Conservation (phyloP, 495 filamentous ascomycete genomes). For the Neurospora terricola region DNA sequence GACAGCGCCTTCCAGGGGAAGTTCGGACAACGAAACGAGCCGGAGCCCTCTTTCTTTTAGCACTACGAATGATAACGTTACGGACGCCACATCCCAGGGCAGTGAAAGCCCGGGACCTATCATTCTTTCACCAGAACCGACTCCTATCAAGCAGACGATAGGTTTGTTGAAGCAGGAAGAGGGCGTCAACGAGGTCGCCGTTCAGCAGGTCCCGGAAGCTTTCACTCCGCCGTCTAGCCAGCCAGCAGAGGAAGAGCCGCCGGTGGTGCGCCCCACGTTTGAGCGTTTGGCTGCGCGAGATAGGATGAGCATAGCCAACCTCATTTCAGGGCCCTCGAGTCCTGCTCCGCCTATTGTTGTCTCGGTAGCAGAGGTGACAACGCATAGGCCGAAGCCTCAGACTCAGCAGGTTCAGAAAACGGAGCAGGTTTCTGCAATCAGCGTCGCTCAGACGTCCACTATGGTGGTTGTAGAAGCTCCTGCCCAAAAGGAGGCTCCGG, state of each 20-base stretch:
- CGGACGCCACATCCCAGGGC: conserved; percentile 33
- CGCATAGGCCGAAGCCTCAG: not conserved
- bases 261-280: conserved; percentile 6
- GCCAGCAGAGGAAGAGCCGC: not conserved
- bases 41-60: conserved; percentile 17
- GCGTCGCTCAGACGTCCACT: too few species aligned
- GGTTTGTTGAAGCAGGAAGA: conserved; percentile 22
- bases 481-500: not conserved
- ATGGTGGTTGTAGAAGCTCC: not conserved
- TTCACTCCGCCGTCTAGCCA: not conserved
- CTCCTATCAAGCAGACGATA: conserved; percentile 21
- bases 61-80: conserved; percentile 18
- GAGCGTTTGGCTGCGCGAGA: conserved; percentile 1
- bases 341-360: not conserved
- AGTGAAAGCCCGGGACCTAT: conserved; percentile 24
- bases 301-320: not conserved
- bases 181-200: conserved; percentile 1
- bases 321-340: not conserved
- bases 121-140: conserved; percentile 28
- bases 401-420: not conserved
- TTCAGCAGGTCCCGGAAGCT: conserved; percentile 8
- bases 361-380: not conserved
- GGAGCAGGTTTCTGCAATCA: not conserved
- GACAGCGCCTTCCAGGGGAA: conserved; percentile 15
- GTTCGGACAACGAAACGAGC: conserved; percentile 8